Base-by-base conservation (phyloP, 2,329 filamentous ascomycete genomes). In the Thyridium curvatum region DNA sequence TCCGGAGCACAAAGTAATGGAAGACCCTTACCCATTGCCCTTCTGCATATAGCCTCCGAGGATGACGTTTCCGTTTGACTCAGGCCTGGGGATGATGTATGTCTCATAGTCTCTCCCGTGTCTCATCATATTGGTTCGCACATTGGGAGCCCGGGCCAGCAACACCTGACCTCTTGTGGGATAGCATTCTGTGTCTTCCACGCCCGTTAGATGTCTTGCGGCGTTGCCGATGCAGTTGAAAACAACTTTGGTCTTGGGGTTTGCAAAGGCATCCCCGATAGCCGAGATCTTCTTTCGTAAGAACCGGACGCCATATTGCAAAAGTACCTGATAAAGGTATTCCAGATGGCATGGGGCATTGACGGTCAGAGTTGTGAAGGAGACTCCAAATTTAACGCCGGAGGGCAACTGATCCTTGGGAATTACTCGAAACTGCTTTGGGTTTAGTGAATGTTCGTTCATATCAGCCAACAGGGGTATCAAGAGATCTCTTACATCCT, bases 21-120 rank as follows among this genome's bases (percentile, higher is more conserved):
- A 6, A 18, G 8, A 42, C 57, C n/a, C n/a, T 41, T 40, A 61
- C 59, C 48, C 48, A 8, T 46, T 44, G 15, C 58, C 52, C 37
- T 59, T 59, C 38, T 65, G 61, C 52, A 62, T 58, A 40, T 62
- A 68, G 4, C 64, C 64, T 5, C 64, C 63, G 8, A 65, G 50
- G 12, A 62, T 49, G 4, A 56, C 58, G 16, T 59, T 57, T 2
- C 53, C 61, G 8, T 63, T 59, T 0, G 63, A 64, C 8, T 48
- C 48, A 0, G 60, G 57, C 1, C 60, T 51, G 1, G 62, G 61
- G 34, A 67, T 65, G 4, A 66, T 50, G 39, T 66, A 66, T 1
- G 64, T 66, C 41, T 64, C 59, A 32, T 63, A 62, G 38, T 60
- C 56, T 17, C 52, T 53, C 0, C 61, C 61, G 35, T 65, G 59